phyloP scores from a whole-genome alignment of 1,284 basidiomycete species.

The Hortiboletus rubellus region DNA sequence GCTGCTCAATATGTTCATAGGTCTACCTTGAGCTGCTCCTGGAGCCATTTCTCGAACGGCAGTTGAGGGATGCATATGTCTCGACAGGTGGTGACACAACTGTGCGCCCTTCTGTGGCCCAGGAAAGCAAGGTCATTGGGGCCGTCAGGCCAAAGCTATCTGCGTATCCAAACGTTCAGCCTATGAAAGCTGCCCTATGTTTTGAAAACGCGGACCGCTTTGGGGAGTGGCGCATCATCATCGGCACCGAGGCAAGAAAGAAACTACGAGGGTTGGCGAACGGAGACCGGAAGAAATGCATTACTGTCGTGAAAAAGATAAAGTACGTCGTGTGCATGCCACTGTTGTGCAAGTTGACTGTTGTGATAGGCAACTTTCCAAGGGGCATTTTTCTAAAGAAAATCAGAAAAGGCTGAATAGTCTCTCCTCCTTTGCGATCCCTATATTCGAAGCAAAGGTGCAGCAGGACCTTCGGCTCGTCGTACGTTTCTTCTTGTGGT shows the following conservation, averaged over 20 bases:
- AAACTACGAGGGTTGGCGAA: conserved; percentile 44
- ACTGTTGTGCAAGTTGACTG: not conserved
- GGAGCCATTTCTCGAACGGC: not conserved
- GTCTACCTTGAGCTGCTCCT: conserved; percentile 24
- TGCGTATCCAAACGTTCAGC: conserved; percentile 47
- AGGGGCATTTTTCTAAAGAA: conserved; percentile 64
- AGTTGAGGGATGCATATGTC: conserved; percentile 17
- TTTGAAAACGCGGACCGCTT: conserved; percentile 53
- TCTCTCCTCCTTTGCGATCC: conserved; percentile 40
- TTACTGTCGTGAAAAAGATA: conserved; percentile 59
- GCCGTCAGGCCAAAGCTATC: conserved; percentile 15
- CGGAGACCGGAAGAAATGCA: conserved; percentile 43
- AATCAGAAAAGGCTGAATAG: conserved; percentile 66
- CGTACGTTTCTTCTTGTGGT: conserved; percentile 39
- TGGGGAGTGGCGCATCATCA: conserved; percentile 53
- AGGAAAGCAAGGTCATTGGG: not conserved
- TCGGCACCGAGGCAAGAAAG: conserved; percentile 45
- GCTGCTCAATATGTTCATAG: conserved; percentile 12
- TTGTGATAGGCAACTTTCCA: conserved; percentile 55
- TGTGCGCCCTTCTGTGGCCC: too few relatives aligned
- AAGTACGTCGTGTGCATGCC: conserved; percentile 37
- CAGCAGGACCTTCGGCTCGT: conserved; percentile 60
- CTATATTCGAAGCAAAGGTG: conserved; percentile 71
- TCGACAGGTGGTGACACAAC: not conserved
- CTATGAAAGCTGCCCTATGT: conserved; percentile 50